Evolutionary conservation across 2,329 filamentous ascomycete species (phyloP).

Genomic region (Penicillium sp.): DNA sequence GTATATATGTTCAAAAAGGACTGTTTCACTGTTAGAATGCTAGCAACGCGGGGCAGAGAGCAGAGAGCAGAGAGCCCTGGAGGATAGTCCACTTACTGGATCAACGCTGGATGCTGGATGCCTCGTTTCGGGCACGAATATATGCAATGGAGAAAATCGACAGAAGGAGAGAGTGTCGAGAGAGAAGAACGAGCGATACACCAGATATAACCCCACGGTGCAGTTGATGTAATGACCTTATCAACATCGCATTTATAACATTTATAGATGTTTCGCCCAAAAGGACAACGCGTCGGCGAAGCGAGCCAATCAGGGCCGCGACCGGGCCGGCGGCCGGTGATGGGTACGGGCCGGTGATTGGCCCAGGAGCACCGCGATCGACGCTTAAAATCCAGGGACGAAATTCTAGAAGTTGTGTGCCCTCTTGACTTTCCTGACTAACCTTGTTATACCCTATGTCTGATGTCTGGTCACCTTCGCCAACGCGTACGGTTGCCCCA

Average conservation of each 20-base stretch:
- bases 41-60: slow-evolving; percentile 22
- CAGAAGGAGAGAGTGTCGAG: not conserved
- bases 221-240: slow-evolving; percentile 16
- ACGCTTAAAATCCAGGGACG: slow-evolving; percentile 19
- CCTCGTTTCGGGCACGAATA: not conserved
- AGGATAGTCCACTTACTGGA: slow-evolving; percentile 21
- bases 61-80: no score
- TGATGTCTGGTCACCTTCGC: not conserved
- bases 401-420: slow-evolving; percentile 20
- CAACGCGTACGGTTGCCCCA: slow-evolving; percentile 21
- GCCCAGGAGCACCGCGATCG: slow-evolving; percentile 16
- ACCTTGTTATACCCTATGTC: no score
- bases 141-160: not conserved
- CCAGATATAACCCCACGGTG: slow-evolving; percentile 12
- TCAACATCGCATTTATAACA: slow-evolving; percentile 14
- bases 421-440: not conserved
- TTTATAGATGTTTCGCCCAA: slow-evolving; percentile 25
- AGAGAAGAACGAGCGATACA: not conserved
- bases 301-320: slow-evolving; percentile 15
- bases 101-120: slow-evolving; percentile 1
- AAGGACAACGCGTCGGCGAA: slow-evolving; percentile 17
- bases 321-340: slow-evolving; percentile 26
- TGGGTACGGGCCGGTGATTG: slow-evolving; percentile 17
- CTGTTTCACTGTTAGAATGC: slow-evolving; percentile 17
- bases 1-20: not conserved